Evolutionary conservation across 768 basidiomycete genomes (phyloP).

Genomic region (Leucocoprinus leucothites): DNA sequence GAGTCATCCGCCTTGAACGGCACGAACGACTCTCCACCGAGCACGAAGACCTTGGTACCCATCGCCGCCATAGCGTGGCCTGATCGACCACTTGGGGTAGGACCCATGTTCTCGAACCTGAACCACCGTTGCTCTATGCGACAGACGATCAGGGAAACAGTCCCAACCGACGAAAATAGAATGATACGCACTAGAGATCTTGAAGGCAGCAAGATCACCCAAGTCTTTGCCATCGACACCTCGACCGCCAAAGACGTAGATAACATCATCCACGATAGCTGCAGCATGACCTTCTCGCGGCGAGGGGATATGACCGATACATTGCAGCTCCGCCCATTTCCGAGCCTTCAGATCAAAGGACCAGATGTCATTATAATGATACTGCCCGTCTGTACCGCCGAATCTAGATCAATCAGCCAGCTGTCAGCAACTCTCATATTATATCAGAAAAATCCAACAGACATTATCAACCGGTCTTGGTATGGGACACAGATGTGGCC

Average conservation of each 20-base stretch:
- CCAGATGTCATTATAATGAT: slow-evolving; percentile 99
- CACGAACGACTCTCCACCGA: slow-evolving; percentile 90
- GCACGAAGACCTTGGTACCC: slow-evolving; percentile 84
- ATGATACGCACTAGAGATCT: slow-evolving; percentile 80
- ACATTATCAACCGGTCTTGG: slow-evolving; percentile 84
- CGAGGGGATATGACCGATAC: slow-evolving; percentile 95
- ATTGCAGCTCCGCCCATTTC: slow-evolving; percentile 88
- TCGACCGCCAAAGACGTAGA: slow-evolving; percentile 96
- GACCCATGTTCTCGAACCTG: slow-evolving; percentile 99
- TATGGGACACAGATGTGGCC: slow-evolving; percentile 87
- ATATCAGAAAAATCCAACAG: slow-evolving; percentile 25
- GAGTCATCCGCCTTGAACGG: slow-evolving; percentile 76
- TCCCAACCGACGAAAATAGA: neutral
- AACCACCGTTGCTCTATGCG: slow-evolving; percentile 92
- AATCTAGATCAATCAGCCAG: slow-evolving; percentile 51
- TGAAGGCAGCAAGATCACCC: slow-evolving; percentile 93
- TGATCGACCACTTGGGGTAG: slow-evolving; percentile 85
- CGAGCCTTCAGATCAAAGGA: slow-evolving; percentile 78
- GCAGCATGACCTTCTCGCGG: slow-evolving; percentile 97
- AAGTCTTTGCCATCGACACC: slow-evolving; percentile 97
- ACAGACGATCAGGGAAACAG: slow-evolving; percentile 9
- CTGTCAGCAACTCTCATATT: slow-evolving; percentile 8
- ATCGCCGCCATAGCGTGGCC: slow-evolving; percentile 98
- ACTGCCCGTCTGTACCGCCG: slow-evolving; percentile 97
- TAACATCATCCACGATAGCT: slow-evolving; percentile 93